Conservation (phyloP, 352 stramenopile species). For the Peronospora belbahrii region DNA sequence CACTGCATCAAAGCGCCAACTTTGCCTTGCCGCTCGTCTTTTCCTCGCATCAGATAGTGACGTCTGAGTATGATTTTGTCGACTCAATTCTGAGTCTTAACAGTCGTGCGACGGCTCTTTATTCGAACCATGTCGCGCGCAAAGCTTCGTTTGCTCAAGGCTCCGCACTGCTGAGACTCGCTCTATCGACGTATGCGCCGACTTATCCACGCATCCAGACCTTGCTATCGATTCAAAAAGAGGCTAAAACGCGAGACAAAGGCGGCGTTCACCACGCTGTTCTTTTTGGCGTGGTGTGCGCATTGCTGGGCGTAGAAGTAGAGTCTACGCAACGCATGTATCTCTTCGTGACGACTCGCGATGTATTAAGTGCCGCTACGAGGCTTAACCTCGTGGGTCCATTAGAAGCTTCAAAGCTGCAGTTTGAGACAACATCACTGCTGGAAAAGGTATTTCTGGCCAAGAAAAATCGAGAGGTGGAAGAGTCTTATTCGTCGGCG, state of each 20-base stretch:
- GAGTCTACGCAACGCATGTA: conserved; percentile 64
- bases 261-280: conserved; percentile 55
- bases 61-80: conserved; percentile 19
- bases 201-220: conserved; percentile 23
- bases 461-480: conserved; percentile 58
- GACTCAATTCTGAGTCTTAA: conserved; percentile 47
- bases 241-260: conserved; percentile 41
- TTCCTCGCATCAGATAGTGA: conserved; percentile 30
- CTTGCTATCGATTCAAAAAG: conserved; percentile 42
- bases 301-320: conserved; percentile 35
- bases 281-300: conserved; percentile 61
- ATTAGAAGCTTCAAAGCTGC: conserved; percentile 57
- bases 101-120: conserved; percentile 39
- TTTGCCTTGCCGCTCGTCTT: conserved; percentile 68
- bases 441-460: conserved; percentile 48
- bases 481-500: conserved; percentile 70
- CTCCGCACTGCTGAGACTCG: conserved; percentile 56
- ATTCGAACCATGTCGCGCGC: conserved; percentile 72
- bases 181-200: conserved; percentile 43
- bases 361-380: conserved; percentile 69
- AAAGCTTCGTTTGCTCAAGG: conserved; percentile 73
- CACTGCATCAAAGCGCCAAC: conserved; percentile 67
- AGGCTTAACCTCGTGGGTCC: conserved; percentile 74
- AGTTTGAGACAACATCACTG: conserved; percentile 43
- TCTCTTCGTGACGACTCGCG: conserved; percentile 67